Evolutionary conservation across 1,139 yeast species (phyloP), one percentile per base, ranked within the genome.

Genomic region (Suhomyces bokatorum): DNA sequence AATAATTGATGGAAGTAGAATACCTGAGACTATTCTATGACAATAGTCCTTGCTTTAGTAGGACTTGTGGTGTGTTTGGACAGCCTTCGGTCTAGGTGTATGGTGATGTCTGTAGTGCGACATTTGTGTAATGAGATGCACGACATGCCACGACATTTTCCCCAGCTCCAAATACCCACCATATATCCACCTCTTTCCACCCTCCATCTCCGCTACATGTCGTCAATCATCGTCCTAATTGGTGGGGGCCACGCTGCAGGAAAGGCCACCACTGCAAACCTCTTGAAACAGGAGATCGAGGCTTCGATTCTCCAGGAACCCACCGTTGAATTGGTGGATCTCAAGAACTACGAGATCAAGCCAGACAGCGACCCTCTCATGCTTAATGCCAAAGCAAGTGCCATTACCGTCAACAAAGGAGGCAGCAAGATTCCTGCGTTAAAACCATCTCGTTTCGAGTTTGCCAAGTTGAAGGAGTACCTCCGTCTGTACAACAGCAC

Each of bases 241-340:
- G 93, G 85, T 2, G 93, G 95, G 8, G 93, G 93, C 2, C 89
- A 83, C 60, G 83, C 84, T 27, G 75, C 89, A 11, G 93, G 91
- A 0, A 83, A 83, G 55, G 67, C 58, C 42, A 65, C 80, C 8
- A 63, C 72, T 1, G 71, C 72, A 3, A 39, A 48, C 3, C 54
- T 68, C 30, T 57, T 77, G 44, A 55, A 59, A 40, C 44, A 57
- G 8, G 73, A 67, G 46, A 56, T 73, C 20, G 49, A 46, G 13
- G 44, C 49, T 7, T 55, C 56, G 11, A 44, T 57, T 24, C 52
- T 56, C 14, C 28, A 41, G 14, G 40, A 26, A 3, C 46, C 45
- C 6, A 60, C 61, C 6, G 66, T 73, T 9, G 61, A 60, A 32
- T 57, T 78, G n/a, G 58, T 60, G 24, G 58, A 60, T 40, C 58